These are phyloP conservation scores for Nephelium lappaceum DNA, from an alignment of 345 rosid genomes.

Conservation along the genomic window DNA sequence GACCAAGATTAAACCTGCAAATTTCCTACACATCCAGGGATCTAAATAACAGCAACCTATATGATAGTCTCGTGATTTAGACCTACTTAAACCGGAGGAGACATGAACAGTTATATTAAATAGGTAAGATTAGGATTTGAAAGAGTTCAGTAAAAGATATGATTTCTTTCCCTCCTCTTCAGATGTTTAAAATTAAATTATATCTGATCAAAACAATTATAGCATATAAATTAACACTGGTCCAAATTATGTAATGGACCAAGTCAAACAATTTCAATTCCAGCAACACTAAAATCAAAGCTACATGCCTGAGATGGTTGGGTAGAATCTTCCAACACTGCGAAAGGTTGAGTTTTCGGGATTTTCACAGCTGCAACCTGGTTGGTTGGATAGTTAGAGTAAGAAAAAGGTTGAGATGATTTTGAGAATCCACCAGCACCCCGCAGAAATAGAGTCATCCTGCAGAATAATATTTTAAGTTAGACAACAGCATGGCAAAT, in stretches of 20 bases:
- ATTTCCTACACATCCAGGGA: neutral
- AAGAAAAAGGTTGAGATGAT: constrained; percentile 67
- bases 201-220: neutral
- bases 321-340: constrained; percentile 65
- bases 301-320: constrained; percentile 83
- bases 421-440: constrained; percentile 97
- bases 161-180: neutral
- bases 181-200: neutral
- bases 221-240: neutral
- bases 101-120: neutral
- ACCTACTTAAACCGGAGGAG: neutral
- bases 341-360: constrained; percentile 65
- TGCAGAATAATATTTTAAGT: constrained; percentile 34
- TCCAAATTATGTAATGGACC: neutral
- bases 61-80: neutral
- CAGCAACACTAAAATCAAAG: constrained; percentile 3
- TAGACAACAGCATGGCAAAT: constrained; percentile 12
- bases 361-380: constrained; percentile 62
- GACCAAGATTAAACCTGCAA: neutral
- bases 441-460: constrained; percentile 62
- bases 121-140: neutral
- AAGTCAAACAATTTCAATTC: constrained; percentile 1
- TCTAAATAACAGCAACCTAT: neutral
- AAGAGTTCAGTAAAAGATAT: neutral
- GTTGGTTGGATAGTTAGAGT: constrained; percentile 64